Evolutionary conservation across 306 rosid genomes (phyloP).

Genomic region (Castanospermum australe): DNA sequence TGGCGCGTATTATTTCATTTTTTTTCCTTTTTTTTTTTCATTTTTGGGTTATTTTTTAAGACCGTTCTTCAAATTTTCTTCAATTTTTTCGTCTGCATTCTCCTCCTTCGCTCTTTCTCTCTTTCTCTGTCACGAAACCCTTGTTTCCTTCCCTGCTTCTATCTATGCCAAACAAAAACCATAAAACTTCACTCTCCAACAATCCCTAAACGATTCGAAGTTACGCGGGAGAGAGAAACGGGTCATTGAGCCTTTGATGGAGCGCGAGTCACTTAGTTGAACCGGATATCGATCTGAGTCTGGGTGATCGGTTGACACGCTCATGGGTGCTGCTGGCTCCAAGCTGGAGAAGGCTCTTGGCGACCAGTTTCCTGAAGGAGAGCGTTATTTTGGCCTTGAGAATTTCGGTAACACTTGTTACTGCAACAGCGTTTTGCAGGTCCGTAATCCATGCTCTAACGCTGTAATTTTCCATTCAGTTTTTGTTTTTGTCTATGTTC

Average conservation of each 20-base stretch:
- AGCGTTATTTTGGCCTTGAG: slow-evolving; percentile 94
- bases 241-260: slow-evolving; percentile 19
- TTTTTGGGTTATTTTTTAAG: background rate
- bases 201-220: slow-evolving; percentile 44
- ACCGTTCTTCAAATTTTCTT: background rate
- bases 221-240: background rate
- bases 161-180: slow-evolving; percentile 15
- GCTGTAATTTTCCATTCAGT: background rate
- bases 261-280: slow-evolving; percentile 39
- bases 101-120: background rate
- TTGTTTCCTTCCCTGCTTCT: slow-evolving; percentile 14
- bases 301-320: slow-evolving; percentile 38
- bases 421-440: slow-evolving; percentile 99
- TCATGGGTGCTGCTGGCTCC: slow-evolving; percentile 98
- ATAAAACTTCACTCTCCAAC: slow-evolving; percentile 4
- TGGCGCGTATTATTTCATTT: too few species aligned
- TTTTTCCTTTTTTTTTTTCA: background rate
- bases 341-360: slow-evolving; percentile 99
- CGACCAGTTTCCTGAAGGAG: slow-evolving; percentile 99
- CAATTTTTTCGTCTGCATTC: slow-evolving; percentile 12
- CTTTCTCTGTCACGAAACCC: slow-evolving; percentile 45
- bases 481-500: slow-evolving; percentile 1
- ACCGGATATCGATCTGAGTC: slow-evolving; percentile 55
- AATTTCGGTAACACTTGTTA: slow-evolving; percentile 98
- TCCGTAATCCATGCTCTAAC: slow-evolving; percentile 7